phyloP scores from a whole-genome alignment of 371 early-diverging fungal species.

The Mucor plumbeus region DNA sequence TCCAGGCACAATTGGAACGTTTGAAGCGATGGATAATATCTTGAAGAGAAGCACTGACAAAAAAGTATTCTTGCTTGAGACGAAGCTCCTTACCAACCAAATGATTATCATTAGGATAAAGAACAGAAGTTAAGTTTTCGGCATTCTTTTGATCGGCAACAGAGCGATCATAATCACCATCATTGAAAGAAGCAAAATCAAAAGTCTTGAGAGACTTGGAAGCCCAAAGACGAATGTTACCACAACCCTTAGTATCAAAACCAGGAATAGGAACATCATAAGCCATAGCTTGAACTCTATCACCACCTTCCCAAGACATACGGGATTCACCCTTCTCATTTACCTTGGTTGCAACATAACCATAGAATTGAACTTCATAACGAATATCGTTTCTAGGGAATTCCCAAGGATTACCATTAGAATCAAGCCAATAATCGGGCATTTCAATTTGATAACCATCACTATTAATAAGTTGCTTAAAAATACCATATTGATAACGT shows the following conservation, averaged over 20 bases:
- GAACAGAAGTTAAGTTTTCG: conserved; percentile 90
- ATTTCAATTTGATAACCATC: conserved; percentile 93
- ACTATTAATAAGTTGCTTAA: conserved; percentile 78
- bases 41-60: conserved; percentile 86
- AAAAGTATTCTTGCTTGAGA: conserved; percentile 94
- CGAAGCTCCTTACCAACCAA: conserved; percentile 92
- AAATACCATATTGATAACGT: conserved; percentile 94
- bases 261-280: conserved; percentile 94
- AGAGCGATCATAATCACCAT: conserved; percentile 87
- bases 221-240: conserved; percentile 94
- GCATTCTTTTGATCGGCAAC: conserved; percentile 88
- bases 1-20: conserved; percentile 79
- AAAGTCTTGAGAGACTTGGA: conserved; percentile 80
- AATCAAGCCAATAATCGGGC: conserved; percentile 90
- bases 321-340: conserved; percentile 69
- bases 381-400: conserved; percentile 86
- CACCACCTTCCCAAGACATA: conserved; percentile 83
- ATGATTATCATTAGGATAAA: conserved; percentile 95
- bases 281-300: conserved; percentile 87
- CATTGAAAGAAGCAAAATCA: conserved; percentile 87
- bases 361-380: conserved; percentile 88
- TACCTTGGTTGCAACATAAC: conserved; percentile 71
- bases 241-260: conserved; percentile 84
- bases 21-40: conserved; percentile 92
- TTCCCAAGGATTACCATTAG: conserved; percentile 90